phyloP scores from a whole-genome alignment of 805 yeast genomes.

The Kuraishia floccosa region DNA sequence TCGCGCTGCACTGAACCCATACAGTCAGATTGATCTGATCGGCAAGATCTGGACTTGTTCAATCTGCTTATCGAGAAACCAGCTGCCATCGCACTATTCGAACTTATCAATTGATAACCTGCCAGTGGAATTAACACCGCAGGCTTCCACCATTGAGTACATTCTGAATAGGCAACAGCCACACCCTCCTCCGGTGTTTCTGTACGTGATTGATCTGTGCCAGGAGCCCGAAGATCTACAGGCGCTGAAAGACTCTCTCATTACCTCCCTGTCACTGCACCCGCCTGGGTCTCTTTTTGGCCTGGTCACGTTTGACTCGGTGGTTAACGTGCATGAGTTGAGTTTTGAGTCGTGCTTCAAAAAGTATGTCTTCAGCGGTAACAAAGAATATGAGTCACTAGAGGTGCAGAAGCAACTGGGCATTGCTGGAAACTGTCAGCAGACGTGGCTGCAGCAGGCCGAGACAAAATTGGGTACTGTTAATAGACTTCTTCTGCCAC shows the following conservation, averaged over 20 bases:
- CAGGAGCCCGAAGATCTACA: slow-evolving; percentile 82
- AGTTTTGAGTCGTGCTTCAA: slow-evolving; percentile 57
- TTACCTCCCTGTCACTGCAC: slow-evolving; percentile 62
- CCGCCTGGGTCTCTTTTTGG: slow-evolving; percentile 91
- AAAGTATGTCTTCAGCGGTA: slow-evolving; percentile 80
- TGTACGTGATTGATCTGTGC: slow-evolving; percentile 80
- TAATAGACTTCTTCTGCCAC: slow-evolving; percentile 21
- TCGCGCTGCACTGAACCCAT: slow-evolving; percentile 80
- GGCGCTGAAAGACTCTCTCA: slow-evolving; percentile 72
- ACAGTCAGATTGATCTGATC: slow-evolving; percentile 66
- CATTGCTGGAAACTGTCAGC: slow-evolving; percentile 21
- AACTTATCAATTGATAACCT: slow-evolving; percentile 64
- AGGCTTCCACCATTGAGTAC: slow-evolving; percentile 75
- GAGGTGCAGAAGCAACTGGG: slow-evolving; percentile 24
- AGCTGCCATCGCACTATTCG: slow-evolving; percentile 73
- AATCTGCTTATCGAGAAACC: slow-evolving; percentile 67
- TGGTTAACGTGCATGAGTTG: slow-evolving; percentile 82
- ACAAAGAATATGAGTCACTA: slow-evolving; percentile 53
- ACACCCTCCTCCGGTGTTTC: slow-evolving; percentile 77
- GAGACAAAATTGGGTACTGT: slow-evolving; percentile 26
- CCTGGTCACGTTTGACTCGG: slow-evolving; percentile 79
- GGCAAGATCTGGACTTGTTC: slow-evolving; percentile 81
- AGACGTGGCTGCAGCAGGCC: slow-evolving; percentile 27
- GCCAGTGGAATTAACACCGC: slow-evolving; percentile 68
- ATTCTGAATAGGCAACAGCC: slow-evolving; percentile 47